These are phyloP conservation scores for Backusella parvicylindrica DNA, from an alignment of 192 early-diverging fungal genomes.

Conservation along the genomic window DNA sequence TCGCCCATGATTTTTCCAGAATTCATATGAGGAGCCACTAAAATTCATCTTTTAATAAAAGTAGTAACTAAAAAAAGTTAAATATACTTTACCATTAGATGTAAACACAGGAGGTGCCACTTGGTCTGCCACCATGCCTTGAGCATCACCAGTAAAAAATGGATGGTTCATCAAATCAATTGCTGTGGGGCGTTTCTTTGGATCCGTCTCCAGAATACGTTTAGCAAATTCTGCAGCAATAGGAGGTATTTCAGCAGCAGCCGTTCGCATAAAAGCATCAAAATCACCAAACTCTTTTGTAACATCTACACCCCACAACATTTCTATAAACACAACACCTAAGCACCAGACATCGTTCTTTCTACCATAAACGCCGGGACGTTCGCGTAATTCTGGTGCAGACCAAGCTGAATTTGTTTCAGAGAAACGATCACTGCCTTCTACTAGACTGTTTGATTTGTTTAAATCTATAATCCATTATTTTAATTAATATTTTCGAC, in stretches of 20 bases:
- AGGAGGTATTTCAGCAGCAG: conserved; percentile 46
- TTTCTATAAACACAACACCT: conserved; percentile 64
- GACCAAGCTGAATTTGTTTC: conserved; percentile 29
- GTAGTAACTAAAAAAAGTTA: not conserved
- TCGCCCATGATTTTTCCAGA: not conserved
- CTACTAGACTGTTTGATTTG: conserved; percentile 19
- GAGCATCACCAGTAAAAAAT: conserved; percentile 55
- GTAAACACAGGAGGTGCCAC: not conserved
- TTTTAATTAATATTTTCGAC: not conserved
- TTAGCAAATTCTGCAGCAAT: conserved; percentile 47
- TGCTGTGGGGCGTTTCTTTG: conserved; percentile 68
- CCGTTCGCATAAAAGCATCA: conserved; percentile 44
- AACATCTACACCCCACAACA: conserved; percentile 64
- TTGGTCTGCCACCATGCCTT: not conserved
- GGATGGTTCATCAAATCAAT: conserved; percentile 70
- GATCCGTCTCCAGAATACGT: conserved; percentile 64
- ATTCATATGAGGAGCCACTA: conserved; percentile 2
- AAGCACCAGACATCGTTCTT: conserved; percentile 79
- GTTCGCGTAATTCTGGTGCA: conserved; percentile 60
- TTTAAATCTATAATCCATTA: conserved; percentile 19
- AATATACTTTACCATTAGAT: not conserved
- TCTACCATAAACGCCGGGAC: conserved; percentile 54
- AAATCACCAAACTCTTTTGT: conserved; percentile 49
- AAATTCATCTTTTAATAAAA: not conserved
- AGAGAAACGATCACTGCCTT: not conserved